phyloP scores from a whole-genome alignment of 345 rosid genomes.

The Hibiscus trionum region DNA sequence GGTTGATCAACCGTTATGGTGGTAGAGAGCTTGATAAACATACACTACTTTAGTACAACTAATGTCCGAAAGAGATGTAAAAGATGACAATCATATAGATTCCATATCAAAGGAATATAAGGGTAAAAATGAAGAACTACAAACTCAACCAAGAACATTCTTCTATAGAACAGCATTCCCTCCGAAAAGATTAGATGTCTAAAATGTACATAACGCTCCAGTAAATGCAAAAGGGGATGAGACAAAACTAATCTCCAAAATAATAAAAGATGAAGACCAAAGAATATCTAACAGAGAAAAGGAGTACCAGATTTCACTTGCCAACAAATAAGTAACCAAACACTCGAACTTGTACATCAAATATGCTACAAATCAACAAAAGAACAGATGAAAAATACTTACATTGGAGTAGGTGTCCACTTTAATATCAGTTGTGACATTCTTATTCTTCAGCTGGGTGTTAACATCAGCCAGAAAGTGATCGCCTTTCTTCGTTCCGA shows the following conservation, averaged over 20 bases:
- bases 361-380: not conserved
- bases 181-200: not conserved
- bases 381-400: conserved; percentile 16
- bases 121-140: not conserved
- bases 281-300: not conserved
- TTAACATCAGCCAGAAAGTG: conserved; percentile 69
- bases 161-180: not conserved
- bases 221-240: too few relatives aligned
- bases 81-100: not conserved
- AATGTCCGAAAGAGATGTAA: not conserved
- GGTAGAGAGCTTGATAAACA: conserved; percentile 48
- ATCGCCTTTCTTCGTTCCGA: conserved; percentile 75
- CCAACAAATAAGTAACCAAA: not conserved
- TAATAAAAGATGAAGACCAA: not conserved
- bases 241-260: too few relatives aligned
- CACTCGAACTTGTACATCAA: not conserved
- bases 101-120: not conserved
- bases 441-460: conserved; percentile 86
- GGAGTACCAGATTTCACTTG: not conserved
- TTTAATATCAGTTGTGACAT: conserved; percentile 79
- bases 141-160: not conserved
- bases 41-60: not conserved
- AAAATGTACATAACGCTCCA: not conserved
- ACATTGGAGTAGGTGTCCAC: conserved; percentile 82
- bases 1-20: conserved; percentile 80